phyloP scores from a whole-genome alignment of 768 basidiomycete species.

The Hortiboletus campestris region DNA sequence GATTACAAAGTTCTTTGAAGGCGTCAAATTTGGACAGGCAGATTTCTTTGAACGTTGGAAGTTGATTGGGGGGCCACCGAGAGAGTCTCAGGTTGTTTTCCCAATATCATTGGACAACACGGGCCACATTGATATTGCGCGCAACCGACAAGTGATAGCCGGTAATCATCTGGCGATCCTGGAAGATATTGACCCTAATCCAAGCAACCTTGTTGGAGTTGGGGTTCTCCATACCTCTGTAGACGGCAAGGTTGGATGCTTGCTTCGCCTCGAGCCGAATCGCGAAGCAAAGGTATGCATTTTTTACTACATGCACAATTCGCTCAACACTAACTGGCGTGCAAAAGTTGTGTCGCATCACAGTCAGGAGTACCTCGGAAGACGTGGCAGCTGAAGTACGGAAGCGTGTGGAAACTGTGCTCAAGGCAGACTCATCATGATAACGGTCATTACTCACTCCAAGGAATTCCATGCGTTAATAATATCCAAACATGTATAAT shows the following conservation, averaged over 20 bases:
- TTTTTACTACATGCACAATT: neutral
- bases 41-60: conserved; percentile 99
- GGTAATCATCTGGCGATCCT: conserved; percentile 79
- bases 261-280: conserved; percentile 92
- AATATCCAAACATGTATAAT: conserved; percentile 20
- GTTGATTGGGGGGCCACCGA: conserved; percentile 90
- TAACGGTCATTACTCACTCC: neutral
- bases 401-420: conserved; percentile 43
- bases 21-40: conserved; percentile 74
- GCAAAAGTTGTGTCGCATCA: conserved; percentile 82
- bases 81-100: conserved; percentile 88
- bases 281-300: conserved; percentile 82
- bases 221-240: conserved; percentile 92
- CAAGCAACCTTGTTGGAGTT: conserved; percentile 91
- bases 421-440: conserved; percentile 31
- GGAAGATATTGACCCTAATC: conserved; percentile 88
- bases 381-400: conserved; percentile 75
- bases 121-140: conserved; percentile 73
- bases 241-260: conserved; percentile 93
- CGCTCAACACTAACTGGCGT: neutral
- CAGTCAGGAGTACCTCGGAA: conserved; percentile 93
- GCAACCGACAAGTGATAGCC: conserved; percentile 70
- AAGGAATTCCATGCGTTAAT: conserved; percentile 6
- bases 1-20: conserved; percentile 90
- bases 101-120: conserved; percentile 64